phyloP scores from a whole-genome alignment of 2,329 filamentous ascomycete species.

The Aspergillus carbonarius region DNA sequence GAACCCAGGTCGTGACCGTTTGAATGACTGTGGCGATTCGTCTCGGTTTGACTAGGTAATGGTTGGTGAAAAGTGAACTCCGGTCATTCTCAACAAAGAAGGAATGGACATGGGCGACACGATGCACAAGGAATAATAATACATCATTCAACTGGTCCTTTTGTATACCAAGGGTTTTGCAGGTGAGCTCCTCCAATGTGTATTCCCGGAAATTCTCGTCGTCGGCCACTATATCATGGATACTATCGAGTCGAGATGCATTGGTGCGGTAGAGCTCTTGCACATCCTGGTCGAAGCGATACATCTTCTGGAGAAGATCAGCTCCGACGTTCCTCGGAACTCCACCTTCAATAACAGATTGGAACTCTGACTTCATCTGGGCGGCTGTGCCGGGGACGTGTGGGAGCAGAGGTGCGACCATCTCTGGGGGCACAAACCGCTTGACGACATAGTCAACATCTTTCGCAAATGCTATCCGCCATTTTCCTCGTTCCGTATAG shows the following conservation, averaged over 20 bases:
- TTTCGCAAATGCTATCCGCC: conserved; percentile 38
- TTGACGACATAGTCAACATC: conserved; percentile 52
- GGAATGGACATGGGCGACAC: conserved; percentile 29
- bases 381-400: conserved; percentile 48
- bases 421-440: conserved; percentile 46
- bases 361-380: conserved; percentile 29
- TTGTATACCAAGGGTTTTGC: conserved; percentile 33
- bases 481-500: conserved; percentile 45
- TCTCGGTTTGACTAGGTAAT: conserved; percentile 54
- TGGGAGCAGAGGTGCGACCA: conserved; percentile 49
- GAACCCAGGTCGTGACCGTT: conserved; percentile 56
- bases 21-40: conserved; percentile 50
- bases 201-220: conserved; percentile 34
- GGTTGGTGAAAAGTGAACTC: conserved; percentile 34
- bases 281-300: conserved; percentile 34
- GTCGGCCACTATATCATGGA: conserved; percentile 41
- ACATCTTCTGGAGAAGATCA: conserved; percentile 36
- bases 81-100: conserved; percentile 38
- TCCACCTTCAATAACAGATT: conserved; percentile 41
- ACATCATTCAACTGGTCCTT: conserved; percentile 31
- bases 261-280: conserved; percentile 37
- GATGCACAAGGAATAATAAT: conserved; percentile 38
- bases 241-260: conserved; percentile 32
- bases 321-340: conserved; percentile 41
- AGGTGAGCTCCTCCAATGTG: conserved; percentile 40